Base-by-base conservation (phyloP, 108 stramenopile species). In the Nitzschia inconspicua region DNA sequence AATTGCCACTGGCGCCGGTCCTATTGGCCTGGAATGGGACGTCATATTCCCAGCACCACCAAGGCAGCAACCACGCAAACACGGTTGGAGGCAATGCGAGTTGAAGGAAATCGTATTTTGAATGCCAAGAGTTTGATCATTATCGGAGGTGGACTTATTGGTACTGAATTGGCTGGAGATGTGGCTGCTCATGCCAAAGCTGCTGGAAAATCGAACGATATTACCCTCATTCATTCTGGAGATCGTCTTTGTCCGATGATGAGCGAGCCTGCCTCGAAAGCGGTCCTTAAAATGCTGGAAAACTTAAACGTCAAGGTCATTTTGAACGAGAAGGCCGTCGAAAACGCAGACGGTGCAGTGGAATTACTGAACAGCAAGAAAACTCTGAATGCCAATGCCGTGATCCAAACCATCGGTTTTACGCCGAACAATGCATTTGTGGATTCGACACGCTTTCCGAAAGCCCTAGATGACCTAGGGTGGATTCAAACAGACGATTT, bases 111-210 rank as follows among this genome's bases (percentile, higher is more conserved):
- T 26, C 30, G 29, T 24, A 41, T 63, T 13, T 24, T 65, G 18
- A 28, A 72, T 3, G 51, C 61, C 41, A 40, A 65, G 42, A 49
- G 40, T 24, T 55, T 72, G 4, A 14, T 63, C 28, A 49, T 72
- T n/a, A 56, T 72, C 16, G 70, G 70, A 31, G 70, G 70, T 7
- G 70, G 70, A 40, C 50, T 72, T 44, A 58, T 72, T 39, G 70
- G 70, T 3, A 26, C 40, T 22, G 70, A 72, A 44, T 58, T 72
- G n/a, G 70, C 70, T 5, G 63, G 56, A 16, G 70, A 72, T 47
- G 31, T 72, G 34, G 70, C 70, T 18, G 48, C 25, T 26, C 53
- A 26, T 48, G 34, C 55, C 43, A 64, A 58, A 28, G 16, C 47
- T 10, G 19, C 4, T 9, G 56, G 39, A 7, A 47, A 43, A 14